These are phyloP conservation scores for Neotropicomus parvogracilis DNA, from an alignment of 1,284 basidiomycete species.

Conservation along the genomic window DNA sequence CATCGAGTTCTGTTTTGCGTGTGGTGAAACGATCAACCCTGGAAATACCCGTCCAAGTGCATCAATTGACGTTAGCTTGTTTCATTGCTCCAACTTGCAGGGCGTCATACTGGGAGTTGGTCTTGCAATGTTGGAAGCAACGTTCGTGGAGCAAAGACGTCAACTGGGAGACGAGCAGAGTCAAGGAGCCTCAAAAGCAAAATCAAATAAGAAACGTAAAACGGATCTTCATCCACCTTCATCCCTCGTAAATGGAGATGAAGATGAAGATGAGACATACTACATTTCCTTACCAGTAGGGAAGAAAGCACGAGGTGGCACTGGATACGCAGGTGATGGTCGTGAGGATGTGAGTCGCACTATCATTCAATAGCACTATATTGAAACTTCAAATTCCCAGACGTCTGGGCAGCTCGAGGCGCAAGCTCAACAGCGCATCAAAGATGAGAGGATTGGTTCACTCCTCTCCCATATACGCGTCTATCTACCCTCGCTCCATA, in stretches of 20 bases:
- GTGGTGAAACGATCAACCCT: conserved; percentile 63
- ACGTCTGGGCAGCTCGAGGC: conserved; percentile 76
- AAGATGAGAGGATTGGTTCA: conserved; percentile 67
- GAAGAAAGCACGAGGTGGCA: conserved; percentile 70
- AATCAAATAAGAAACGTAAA: conserved; percentile 52
- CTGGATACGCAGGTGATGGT: conserved; percentile 77
- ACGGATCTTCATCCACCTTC: conserved; percentile 34
- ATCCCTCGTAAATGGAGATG: conserved; percentile 37
- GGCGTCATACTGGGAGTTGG: conserved; percentile 84
- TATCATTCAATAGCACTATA: not conserved
- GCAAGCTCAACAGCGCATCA: conserved; percentile 60
- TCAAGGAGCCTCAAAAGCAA: conserved; percentile 36
- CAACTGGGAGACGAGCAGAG: conserved; percentile 36
- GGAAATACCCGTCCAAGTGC: conserved; percentile 40
- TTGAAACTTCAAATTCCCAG: conserved; percentile 37
- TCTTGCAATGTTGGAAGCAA: conserved; percentile 71
- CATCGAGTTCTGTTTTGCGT: conserved; percentile 75
- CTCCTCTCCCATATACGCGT: conserved; percentile 68
- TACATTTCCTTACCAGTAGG: conserved; percentile 42
- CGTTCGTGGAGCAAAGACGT: conserved; percentile 57
- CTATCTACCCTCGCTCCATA: conserved; percentile 76
- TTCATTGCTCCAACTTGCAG: conserved; percentile 86
- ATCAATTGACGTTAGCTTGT: conserved; percentile 54
- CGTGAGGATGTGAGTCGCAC: conserved; percentile 72
- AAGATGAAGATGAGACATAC: conserved; percentile 56